Conservation (phyloP, 2,329 filamentous ascomycete species). For the Grosmannia huntii region DNA sequence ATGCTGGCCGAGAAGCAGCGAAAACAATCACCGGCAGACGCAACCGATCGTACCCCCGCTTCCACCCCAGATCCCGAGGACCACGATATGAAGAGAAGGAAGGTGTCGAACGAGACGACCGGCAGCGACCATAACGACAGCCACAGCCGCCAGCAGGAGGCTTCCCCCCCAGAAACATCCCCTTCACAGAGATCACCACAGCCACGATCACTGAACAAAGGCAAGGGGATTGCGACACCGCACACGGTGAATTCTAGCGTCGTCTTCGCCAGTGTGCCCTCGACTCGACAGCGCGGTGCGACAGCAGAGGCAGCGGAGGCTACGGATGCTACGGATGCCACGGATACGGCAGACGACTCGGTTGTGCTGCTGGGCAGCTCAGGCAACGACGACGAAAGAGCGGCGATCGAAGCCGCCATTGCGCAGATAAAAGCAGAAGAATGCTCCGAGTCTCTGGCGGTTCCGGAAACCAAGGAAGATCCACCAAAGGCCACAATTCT, state of each 20-base stretch:
- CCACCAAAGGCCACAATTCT: background rate
- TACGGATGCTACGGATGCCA: background rate
- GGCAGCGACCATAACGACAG: background rate
- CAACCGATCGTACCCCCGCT: background rate
- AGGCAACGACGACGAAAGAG: background rate
- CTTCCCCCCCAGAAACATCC: background rate
- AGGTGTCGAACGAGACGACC: slow-evolving; percentile 7
- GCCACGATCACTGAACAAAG: slow-evolving; percentile 1
- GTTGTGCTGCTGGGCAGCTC: background rate
- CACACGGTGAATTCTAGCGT: slow-evolving; percentile 5
- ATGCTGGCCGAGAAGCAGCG: slow-evolving; percentile 3
- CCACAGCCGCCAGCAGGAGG: background rate
- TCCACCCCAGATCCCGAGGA: background rate
- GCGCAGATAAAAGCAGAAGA: background rate
- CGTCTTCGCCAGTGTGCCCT: background rate
- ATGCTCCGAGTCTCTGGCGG: background rate
- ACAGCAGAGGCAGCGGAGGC: background rate
- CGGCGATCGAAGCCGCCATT: background rate
- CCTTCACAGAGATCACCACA: background rate
- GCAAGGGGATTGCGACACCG: slow-evolving; percentile 3
- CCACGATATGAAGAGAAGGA: slow-evolving; percentile 7
- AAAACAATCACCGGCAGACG: slow-evolving; percentile 13
- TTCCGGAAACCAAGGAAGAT: background rate
- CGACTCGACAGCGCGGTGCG: background rate
- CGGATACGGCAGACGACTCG: background rate